Conservation (phyloP, 257 asterid genomes). For the Ajuga chamaepitys region DNA sequence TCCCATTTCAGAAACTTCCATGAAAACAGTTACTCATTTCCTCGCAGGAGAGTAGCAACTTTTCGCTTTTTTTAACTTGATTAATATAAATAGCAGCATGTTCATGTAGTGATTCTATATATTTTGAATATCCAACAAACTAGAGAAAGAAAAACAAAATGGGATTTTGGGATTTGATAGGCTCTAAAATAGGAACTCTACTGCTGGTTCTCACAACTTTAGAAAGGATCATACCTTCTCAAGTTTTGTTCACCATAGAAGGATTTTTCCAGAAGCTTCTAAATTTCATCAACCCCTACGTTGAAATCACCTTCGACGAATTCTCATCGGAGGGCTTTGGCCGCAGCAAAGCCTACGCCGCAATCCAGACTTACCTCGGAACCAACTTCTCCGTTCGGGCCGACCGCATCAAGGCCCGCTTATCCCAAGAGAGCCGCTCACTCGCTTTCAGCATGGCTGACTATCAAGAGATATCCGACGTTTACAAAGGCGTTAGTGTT, state of each 20-base stretch:
- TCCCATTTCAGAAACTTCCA: too few relatives aligned
- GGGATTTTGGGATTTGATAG: too few relatives aligned
- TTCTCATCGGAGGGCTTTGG: neutral
- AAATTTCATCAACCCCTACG: neutral
- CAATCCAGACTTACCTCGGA: slow-evolving; percentile 12
- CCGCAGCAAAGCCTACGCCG: slow-evolving; percentile 14
- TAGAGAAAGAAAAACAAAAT: too few relatives aligned
- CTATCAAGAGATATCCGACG: neutral
- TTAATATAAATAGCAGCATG: too few relatives aligned
- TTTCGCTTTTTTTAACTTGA: too few relatives aligned
- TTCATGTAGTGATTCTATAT: too few relatives aligned
- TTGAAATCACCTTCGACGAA: slow-evolving; percentile 20
- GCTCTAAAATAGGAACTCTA: neutral
- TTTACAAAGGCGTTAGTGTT: neutral
- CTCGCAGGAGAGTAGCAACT: too few relatives aligned
- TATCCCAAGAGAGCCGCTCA: neutral
- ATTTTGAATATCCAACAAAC: too few relatives aligned
- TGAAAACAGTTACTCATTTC: too few relatives aligned
- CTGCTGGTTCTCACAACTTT: neutral
- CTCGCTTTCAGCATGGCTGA: slow-evolving; percentile 10
- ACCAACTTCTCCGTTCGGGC: neutral
- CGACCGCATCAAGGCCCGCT: neutral
- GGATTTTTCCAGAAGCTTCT: neutral
- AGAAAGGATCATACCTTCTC: neutral
- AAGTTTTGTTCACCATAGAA: neutral